Percentiles rank a stretch among this genome's conserved stretches.
phyloP scores from a whole-genome alignment of 768 basidiomycete genomes.

The Macrolepiota fuliginosa region DNA sequence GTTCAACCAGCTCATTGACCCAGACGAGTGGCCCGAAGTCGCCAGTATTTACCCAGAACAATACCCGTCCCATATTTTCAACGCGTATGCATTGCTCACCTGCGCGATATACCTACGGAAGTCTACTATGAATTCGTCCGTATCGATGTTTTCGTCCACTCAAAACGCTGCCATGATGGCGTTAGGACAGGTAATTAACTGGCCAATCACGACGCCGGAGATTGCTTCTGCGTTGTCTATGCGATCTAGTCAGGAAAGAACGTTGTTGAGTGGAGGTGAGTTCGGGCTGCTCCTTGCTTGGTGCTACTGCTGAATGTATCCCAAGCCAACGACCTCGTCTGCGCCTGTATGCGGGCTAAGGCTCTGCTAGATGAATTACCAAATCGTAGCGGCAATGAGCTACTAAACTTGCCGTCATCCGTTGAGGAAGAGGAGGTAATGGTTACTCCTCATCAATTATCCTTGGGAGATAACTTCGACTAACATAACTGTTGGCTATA shows the following conservation, averaged over 20 bases:
- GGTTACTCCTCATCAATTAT: neutral
- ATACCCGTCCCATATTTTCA: conserved; percentile 4
- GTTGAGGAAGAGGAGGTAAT: neutral
- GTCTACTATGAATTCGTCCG: neutral
- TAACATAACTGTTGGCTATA: neutral
- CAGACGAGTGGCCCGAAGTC: neutral
- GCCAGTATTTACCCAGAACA: conserved; percentile 1
- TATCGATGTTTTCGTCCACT: neutral
- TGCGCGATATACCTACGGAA: neutral
- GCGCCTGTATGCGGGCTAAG: neutral
- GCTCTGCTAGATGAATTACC: neutral
- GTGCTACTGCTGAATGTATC: neutral
- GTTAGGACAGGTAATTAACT: neutral
- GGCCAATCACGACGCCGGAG: neutral
- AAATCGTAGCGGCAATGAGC: too few relatives aligned
- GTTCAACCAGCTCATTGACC: neutral
- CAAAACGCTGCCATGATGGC: neutral
- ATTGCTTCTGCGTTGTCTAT: neutral
- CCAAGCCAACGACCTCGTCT: neutral
- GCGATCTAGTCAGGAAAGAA: neutral
- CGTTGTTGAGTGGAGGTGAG: neutral
- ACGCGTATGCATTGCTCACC: conserved; percentile 1
- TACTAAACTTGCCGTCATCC: neutral
- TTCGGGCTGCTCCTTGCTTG: neutral
- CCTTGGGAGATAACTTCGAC: neutral